A percentile compares a stretch with the other conserved stretches of the same genome.
phyloP scores from a whole-genome alignment of 1,139 yeast genomes.

The Hemisphaericaspora subhashii region DNA sequence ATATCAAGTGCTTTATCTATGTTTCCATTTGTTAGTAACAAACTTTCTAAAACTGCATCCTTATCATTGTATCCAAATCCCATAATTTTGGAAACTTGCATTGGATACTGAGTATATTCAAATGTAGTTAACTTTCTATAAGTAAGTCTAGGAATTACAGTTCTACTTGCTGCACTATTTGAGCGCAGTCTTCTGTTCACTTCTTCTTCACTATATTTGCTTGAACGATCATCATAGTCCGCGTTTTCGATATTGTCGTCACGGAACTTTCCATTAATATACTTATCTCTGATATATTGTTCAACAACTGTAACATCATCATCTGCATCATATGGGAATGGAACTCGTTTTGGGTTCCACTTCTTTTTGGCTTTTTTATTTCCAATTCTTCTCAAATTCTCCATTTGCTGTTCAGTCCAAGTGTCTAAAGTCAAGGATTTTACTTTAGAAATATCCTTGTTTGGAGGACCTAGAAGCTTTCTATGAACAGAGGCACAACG shows the following conservation, averaged over 20 bases:
- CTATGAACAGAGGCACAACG: conserved; percentile 80
- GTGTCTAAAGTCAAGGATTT: conserved; percentile 81
- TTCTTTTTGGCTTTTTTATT: conserved; percentile 62
- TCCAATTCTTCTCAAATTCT: conserved; percentile 58
- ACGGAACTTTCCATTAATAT: conserved; percentile 46
- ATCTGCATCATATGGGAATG: conserved; percentile 72
- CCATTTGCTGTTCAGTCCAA: conserved; percentile 67
- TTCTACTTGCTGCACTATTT: conserved; percentile 18
- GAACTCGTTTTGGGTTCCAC: conserved; percentile 63
- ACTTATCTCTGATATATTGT: conserved; percentile 54
- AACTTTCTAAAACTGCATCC: conserved; percentile 51
- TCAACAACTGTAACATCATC: conserved; percentile 52
- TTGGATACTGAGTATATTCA: conserved; percentile 42
- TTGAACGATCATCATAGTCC: conserved; percentile 26
- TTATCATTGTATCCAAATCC: conserved; percentile 49
- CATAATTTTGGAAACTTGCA: conserved; percentile 38
- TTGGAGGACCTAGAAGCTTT: conserved; percentile 58
- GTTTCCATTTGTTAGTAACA: conserved; percentile 48
- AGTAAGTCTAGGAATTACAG: conserved; percentile 35
- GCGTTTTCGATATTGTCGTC: conserved; percentile 28
- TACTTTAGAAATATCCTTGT: conserved; percentile 56
- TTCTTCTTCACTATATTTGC: conserved; percentile 14
- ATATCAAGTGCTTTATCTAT: conserved; percentile 49
- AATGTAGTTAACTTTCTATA: conserved; percentile 45
- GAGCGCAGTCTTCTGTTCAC: conserved; percentile 23